phyloP scores from a whole-genome alignment of 495 filamentous ascomycete species.

The Penicillium salamii region DNA sequence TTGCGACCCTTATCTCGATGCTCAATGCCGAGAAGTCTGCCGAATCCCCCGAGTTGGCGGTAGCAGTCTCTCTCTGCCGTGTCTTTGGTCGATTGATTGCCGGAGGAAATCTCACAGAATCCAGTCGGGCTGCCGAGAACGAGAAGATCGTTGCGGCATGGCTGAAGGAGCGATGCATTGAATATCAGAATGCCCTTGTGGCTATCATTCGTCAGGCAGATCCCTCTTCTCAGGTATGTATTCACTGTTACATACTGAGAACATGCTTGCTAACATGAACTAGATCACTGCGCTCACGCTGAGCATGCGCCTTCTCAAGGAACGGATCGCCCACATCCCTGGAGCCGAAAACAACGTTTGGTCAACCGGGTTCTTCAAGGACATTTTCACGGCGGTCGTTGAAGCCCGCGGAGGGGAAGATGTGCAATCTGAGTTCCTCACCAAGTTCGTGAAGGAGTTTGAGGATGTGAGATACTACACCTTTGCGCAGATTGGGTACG shows the following conservation, averaged over 20 bases:
- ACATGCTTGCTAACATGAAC: constrained; percentile 16
- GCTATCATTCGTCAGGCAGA: constrained; percentile 53
- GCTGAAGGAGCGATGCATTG: constrained; percentile 69
- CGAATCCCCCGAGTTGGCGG: constrained; percentile 50
- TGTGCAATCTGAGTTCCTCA: constrained; percentile 65
- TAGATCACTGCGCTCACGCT: constrained; percentile 66
- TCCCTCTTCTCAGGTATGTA: constrained; percentile 39
- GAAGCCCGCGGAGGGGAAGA: constrained; percentile 51
- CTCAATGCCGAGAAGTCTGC: constrained; percentile 47
- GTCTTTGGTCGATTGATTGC: constrained; percentile 84
- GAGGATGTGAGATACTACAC: constrained; percentile 85
- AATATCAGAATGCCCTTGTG: constrained; percentile 61
- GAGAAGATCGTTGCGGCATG: constrained; percentile 73
- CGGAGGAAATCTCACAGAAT: constrained; percentile 65
- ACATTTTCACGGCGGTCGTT: constrained; percentile 62
- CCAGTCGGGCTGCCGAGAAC: constrained; percentile 60
- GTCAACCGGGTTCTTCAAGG: constrained; percentile 63
- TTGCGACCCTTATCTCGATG: constrained; percentile 66
- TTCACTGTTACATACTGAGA: neutral
- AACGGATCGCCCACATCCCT: constrained; percentile 61
- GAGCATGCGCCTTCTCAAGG: constrained; percentile 79
- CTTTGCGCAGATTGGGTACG: constrained; percentile 67
- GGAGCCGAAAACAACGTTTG: constrained; percentile 62
- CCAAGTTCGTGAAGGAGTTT: constrained; percentile 72
- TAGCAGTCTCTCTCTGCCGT: constrained; percentile 78